Conservation (phyloP, 2,329 filamentous ascomycete genomes). For the Ophiostoma himal-ulmi region DNA sequence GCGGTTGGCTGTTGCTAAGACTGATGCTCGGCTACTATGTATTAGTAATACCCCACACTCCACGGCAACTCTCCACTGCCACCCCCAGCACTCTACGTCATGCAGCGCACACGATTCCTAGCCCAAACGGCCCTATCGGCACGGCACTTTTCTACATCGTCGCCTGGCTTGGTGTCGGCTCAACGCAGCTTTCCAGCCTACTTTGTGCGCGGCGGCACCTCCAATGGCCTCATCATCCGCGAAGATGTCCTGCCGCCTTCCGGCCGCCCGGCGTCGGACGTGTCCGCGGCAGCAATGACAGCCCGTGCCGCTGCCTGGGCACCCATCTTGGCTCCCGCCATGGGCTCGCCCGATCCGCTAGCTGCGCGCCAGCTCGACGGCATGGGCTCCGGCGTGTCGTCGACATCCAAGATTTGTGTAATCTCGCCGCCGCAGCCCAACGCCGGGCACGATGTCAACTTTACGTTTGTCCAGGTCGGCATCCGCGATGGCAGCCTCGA, state of each 20-base stretch:
- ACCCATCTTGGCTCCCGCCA: conserved; percentile 35
- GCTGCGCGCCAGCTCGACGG: conserved; percentile 67
- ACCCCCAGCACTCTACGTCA: not conserved
- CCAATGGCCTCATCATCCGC: conserved; percentile 31
- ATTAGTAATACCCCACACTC: not conserved
- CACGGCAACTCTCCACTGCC: too few relatives aligned
- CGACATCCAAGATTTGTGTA: conserved; percentile 65
- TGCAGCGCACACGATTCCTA: not conserved
- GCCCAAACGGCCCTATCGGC: not conserved
- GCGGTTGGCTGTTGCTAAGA: not conserved
- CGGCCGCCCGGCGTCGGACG: not conserved
- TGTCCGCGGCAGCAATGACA: not conserved
- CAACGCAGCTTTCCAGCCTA: conserved; percentile 29
- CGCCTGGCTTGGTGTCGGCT: not conserved
- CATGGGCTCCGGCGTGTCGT: conserved; percentile 63
- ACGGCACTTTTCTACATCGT: not conserved
- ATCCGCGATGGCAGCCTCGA: conserved; percentile 57
- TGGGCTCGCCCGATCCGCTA: conserved; percentile 59
- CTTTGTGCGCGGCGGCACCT: conserved; percentile 33
- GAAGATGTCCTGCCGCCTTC: conserved; percentile 26
- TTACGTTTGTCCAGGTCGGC: conserved; percentile 65
- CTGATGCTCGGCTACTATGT: not conserved
- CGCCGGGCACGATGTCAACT: conserved; percentile 51
- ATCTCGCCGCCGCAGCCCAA: conserved; percentile 41
- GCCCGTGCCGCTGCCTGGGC: conserved; percentile 27